Evolutionary conservation across 2,329 filamentous ascomycete genomes (phyloP), one percentile per base, ranked within the genome.

Genomic region (Emmonsiellopsis sp.): DNA sequence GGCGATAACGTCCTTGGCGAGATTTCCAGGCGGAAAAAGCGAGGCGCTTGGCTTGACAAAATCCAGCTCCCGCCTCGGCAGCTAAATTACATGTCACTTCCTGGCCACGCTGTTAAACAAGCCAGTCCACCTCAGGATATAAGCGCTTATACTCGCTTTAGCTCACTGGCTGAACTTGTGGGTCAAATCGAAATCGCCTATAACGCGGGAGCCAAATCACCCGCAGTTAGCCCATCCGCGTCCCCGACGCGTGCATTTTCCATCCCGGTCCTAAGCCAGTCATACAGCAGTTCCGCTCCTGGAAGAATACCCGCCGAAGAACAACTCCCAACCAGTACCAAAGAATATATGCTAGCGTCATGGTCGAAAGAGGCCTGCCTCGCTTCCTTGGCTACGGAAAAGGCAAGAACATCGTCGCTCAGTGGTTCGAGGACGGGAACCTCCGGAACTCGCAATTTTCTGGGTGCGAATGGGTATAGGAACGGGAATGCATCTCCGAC

Each of bases 331-430:
- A 67, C 74, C 13, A 77, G 75, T 31, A 81, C 89, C 60, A 83
- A 79, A 59, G 87, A 93, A 57, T 80, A 88, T 59, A 87, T 96
- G 80, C 73, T 89, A 54, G 76, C 80, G 16, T 81, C 87, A 47
- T 96, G 92, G 92, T 86, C 83, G 40, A 84, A 84, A 63, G 90
- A 95, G 20, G 72, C 76, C 11, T 87, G 86, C 34, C 73, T 93
- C 51, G 80, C 84, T 9, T 77, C 81, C 38, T 78, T 88, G 48
- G 82, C 86, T 55, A 82, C 76, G 55, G 76, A 87, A 53, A 80
- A 77, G 49, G 84, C 84, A 61, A 87, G 85, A 61, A 82, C 87
- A 0, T 80, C 81, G 10, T 95, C 89, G 3, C 73, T 94, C 52
- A 87, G 77, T 52, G 89, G 89, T 20, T 94, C 89, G 2, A 83